Conservation (phyloP, 2,329 filamentous ascomycete species). For the Microthyrium microscopicum region DNA sequence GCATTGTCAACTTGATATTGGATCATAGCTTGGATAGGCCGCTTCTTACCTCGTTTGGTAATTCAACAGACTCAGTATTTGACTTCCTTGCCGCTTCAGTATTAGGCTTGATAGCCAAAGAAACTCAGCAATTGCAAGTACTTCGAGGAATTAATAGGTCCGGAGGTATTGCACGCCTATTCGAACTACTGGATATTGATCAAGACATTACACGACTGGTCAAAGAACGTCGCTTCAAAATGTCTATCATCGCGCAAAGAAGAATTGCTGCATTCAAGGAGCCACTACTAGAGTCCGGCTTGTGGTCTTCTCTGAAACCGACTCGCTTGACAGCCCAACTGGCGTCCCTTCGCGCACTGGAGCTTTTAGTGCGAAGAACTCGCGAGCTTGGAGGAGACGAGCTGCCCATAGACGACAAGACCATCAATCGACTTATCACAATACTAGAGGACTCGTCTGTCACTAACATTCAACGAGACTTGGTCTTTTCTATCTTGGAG, state of each 20-base stretch:
- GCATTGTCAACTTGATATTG: conserved; percentile 52
- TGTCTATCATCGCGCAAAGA: conserved; percentile 47
- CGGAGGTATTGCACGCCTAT: conserved; percentile 38
- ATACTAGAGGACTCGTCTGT: conserved; percentile 21
- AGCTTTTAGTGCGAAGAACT: conserved; percentile 37
- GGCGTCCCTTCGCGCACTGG: conserved; percentile 46
- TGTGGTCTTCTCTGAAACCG: conserved; percentile 43
- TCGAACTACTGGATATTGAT: conserved; percentile 34
- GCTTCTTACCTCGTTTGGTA: conserved; percentile 45
- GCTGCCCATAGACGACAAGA: conserved; percentile 26
- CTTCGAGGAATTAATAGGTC: conserved; percentile 40
- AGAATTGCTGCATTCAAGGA: conserved; percentile 39
- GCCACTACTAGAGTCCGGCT: conserved; percentile 32
- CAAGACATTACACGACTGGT: conserved; percentile 44
- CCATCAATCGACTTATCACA: conserved; percentile 24
- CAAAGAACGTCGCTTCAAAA: conserved; percentile 48
- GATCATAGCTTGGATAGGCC: conserved; percentile 56
- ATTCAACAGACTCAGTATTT: conserved; percentile 24
- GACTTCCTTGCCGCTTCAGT: conserved; percentile 48
- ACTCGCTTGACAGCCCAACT: conserved; percentile 42
- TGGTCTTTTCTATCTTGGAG: conserved; percentile 37
- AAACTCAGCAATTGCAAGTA: conserved; percentile 42
- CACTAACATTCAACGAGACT: too few relatives aligned
- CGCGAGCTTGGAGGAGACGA: conserved; percentile 30
- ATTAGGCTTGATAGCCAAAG: conserved; percentile 44